Conservation (phyloP, 345 rosid species). For the Lepidium sativum region DNA sequence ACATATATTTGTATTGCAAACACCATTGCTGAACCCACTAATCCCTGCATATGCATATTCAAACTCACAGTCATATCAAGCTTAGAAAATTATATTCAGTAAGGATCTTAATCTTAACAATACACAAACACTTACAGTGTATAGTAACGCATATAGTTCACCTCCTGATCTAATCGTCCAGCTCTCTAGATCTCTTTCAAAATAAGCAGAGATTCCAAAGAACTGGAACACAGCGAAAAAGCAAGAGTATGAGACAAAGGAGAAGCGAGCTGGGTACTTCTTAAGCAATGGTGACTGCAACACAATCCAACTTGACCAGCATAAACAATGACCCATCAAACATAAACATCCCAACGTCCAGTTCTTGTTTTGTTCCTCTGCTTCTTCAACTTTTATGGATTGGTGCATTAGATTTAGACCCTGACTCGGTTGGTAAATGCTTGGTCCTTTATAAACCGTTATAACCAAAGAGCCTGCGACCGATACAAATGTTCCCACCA, state of each 20-base stretch:
- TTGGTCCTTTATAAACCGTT: conserved; percentile 58
- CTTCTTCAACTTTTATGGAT: conserved; percentile 2
- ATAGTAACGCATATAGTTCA: conserved; percentile 46
- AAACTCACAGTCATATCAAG: neutral
- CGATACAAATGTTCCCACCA: conserved; percentile 49
- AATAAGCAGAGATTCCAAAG: conserved; percentile 41
- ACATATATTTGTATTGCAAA: conserved; percentile 61
- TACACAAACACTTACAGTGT: conserved; percentile 40
- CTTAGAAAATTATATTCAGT: neutral
- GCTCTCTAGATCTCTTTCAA: conserved; percentile 47
- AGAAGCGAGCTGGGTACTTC: conserved; percentile 75
- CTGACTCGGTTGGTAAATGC: conserved; percentile 33
- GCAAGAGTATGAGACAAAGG: conserved; percentile 62
- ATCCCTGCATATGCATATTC: conserved; percentile 23
- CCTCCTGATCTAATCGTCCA: conserved; percentile 49
- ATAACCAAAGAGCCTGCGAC: conserved; percentile 53
- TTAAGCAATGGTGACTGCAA: conserved; percentile 64
- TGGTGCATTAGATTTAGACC: neutral
- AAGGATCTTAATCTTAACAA: neutral
- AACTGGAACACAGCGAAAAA: conserved; percentile 61
- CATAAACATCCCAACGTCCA: conserved; percentile 72
- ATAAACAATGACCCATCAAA: conserved; percentile 63
- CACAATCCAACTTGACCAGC: conserved; percentile 93
- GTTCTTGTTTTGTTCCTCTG: conserved; percentile 30
- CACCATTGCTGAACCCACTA: conserved; percentile 54